Percentiles rank a stretch among this genome's conserved stretches.
Conservation (phyloP, 2,329 filamentous ascomycete species). For the Penicillium italicum region DNA sequence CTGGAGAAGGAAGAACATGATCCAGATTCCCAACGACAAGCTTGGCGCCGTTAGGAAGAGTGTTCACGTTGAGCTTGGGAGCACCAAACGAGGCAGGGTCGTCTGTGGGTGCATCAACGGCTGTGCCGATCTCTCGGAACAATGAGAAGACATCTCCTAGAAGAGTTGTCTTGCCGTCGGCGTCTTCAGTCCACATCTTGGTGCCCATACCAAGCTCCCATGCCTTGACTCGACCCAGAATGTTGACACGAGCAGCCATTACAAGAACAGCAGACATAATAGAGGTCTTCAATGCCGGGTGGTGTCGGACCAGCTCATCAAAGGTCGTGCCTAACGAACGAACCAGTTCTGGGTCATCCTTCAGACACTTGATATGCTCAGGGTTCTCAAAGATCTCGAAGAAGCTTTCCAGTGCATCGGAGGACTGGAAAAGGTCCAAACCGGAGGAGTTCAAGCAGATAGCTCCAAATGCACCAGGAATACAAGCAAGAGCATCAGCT, state of each 20-base stretch:
- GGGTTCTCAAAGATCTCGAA: slow-evolving; percentile 97
- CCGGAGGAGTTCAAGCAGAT: slow-evolving; percentile 88
- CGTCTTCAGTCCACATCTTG: slow-evolving; percentile 66
- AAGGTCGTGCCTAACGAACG: slow-evolving; percentile 76
- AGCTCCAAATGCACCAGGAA: slow-evolving; percentile 85
- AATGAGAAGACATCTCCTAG: slow-evolving; percentile 51
- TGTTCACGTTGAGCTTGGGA: slow-evolving; percentile 26
- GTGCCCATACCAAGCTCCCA: slow-evolving; percentile 68
- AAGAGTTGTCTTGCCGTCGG: slow-evolving; percentile 57
- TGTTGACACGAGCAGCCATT: slow-evolving; percentile 78
- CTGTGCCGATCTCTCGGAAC: slow-evolving; percentile 34
- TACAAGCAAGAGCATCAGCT: slow-evolving; percentile 78
- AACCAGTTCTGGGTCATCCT: slow-evolving; percentile 68
- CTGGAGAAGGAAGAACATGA: slow-evolving; percentile 25
- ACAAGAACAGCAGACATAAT: slow-evolving; percentile 83
- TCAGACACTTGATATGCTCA: slow-evolving; percentile 79
- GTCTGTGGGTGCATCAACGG: slow-evolving; percentile 25
- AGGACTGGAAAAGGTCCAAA: slow-evolving; percentile 81
- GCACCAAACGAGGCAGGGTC: slow-evolving; percentile 25
- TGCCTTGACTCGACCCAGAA: slow-evolving; percentile 69
- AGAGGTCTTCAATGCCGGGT: slow-evolving; percentile 73
- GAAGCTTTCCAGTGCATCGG: slow-evolving; percentile 77
- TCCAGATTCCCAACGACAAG: slow-evolving; percentile 31
- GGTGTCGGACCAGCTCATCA: slow-evolving; percentile 91
- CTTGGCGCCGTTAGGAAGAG: slow-evolving; percentile 39